These are phyloP conservation scores for Pythium diclinum DNA, from an alignment of 352 stramenopile species.

Conservation along the genomic window DNA sequence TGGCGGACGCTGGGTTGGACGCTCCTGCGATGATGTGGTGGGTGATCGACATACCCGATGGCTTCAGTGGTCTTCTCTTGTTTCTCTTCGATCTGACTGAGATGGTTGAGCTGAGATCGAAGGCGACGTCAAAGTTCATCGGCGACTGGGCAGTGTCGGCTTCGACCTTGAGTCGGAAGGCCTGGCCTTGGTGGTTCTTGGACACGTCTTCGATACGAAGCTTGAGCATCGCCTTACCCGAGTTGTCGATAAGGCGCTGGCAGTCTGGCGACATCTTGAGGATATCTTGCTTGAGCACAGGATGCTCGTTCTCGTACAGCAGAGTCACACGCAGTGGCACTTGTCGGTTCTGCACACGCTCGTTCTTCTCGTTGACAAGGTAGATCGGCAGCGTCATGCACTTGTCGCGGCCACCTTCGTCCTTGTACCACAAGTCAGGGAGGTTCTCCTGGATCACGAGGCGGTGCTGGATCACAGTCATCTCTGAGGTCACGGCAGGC, in stretches of 20 bases:
- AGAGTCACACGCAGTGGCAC: conserved; percentile 80
- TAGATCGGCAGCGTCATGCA: conserved; percentile 81
- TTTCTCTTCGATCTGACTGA: conserved; percentile 94
- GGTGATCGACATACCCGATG: conserved; percentile 44
- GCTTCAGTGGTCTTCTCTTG: conserved; percentile 77
- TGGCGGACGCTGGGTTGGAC: conserved; percentile 62
- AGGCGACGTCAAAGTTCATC: conserved; percentile 89
- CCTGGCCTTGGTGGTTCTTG: conserved; percentile 96
- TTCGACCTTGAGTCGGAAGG: conserved; percentile 91
- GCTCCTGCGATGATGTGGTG: conserved; percentile 72
- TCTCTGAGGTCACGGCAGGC: conserved; percentile 66
- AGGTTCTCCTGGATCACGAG: conserved; percentile 82
- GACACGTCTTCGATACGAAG: conserved; percentile 95
- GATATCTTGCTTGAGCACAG: conserved; percentile 94
- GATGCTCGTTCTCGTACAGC: conserved; percentile 86
- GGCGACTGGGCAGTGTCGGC: conserved; percentile 86
- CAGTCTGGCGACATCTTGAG: conserved; percentile 88
- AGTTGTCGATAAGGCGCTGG: conserved; percentile 82
- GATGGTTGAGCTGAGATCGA: conserved; percentile 89
- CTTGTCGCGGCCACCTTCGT: conserved; percentile 81
- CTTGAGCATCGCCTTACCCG: conserved; percentile 80
- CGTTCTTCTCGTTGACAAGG: conserved; percentile 77
- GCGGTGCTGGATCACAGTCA: conserved; percentile 84
- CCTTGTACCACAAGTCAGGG: conserved; percentile 86
- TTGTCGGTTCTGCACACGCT: conserved; percentile 67